Evolutionary conservation across 129 eudicot species (phyloP).

Genomic region (Arctium lappa): DNA sequence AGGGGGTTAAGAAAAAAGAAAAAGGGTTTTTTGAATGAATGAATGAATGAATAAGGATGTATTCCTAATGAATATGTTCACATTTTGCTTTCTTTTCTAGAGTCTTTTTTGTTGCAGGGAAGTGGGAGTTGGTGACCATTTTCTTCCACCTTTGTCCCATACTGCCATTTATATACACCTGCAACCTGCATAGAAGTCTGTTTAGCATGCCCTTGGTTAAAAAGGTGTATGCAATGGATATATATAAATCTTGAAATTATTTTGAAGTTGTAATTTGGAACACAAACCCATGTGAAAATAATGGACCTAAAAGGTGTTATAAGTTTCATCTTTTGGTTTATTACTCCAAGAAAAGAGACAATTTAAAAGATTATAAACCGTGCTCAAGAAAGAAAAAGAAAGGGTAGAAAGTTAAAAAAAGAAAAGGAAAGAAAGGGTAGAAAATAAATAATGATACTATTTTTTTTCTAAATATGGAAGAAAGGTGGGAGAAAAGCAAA

Average conservation of each 20-base stretch:
- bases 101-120: slow-evolving; percentile 36
- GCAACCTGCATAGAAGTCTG: slow-evolving; percentile 12
- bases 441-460: no score
- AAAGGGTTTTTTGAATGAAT: slow-evolving; percentile 10
- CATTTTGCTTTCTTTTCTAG: slow-evolving; percentile 11
- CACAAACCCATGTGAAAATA: not conserved
- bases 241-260: not conserved
- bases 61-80: not conserved
- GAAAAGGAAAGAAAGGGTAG: no score
- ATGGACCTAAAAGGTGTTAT: slow-evolving; percentile 15
- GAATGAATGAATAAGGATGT: slow-evolving; percentile 14
- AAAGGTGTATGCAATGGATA: slow-evolving; percentile 6
- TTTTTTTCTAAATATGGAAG: no score
- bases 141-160: slow-evolving; percentile 44
- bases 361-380: not conserved
- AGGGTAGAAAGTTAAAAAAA: no score
- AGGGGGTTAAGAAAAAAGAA: not conserved
- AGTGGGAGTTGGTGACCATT: slow-evolving; percentile 78
- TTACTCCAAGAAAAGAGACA: not conserved
- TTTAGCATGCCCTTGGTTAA: slow-evolving; percentile 27
- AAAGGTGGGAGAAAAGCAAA: no score
- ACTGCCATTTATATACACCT: slow-evolving; percentile 32
- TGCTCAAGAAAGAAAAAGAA: not conserved
- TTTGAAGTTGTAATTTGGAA: not conserved
- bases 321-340: slow-evolving; percentile 3